Percentiles rank a stretch among this genome's conserved stretches.
Evolutionary conservation across 257 asterid species (phyloP).

Genomic region (Plantago major): DNA sequence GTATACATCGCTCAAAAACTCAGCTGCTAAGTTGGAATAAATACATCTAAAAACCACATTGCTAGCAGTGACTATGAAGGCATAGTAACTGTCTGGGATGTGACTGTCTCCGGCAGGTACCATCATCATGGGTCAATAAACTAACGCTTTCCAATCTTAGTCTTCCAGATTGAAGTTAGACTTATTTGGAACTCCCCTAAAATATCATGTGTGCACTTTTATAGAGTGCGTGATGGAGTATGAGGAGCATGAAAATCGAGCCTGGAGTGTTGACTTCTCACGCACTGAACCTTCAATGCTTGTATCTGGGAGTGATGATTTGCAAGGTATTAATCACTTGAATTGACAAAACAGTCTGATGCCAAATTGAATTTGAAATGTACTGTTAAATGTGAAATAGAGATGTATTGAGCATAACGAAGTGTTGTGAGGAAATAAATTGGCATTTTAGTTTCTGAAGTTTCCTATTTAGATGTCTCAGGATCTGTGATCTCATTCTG

Average conservation of each 20-base stretch:
- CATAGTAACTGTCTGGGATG: constrained; percentile 89
- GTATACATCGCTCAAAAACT: constrained; percentile 78
- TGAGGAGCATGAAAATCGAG: constrained; percentile 93
- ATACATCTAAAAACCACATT: constrained; percentile 56
- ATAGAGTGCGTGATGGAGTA: constrained; percentile 91
- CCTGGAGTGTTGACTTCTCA: constrained; percentile 94
- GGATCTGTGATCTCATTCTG: no score
- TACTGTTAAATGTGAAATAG: no score
- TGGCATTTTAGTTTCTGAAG: no score
- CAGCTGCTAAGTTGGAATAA: constrained; percentile 93
- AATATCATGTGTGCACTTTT: constrained; percentile 12
- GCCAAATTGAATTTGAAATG: no score
- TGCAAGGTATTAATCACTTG: constrained; percentile 61
- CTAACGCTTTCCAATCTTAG: constrained; percentile 7
- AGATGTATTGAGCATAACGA: no score
- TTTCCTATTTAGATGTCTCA: no score
- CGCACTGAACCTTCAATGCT: constrained; percentile 81
- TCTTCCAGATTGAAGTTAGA: constrained; percentile 12
- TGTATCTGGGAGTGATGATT: constrained; percentile 87
- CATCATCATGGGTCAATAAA: constrained; percentile 14
- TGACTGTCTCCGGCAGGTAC: constrained; percentile 80
- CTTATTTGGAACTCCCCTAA: constrained; percentile 11
- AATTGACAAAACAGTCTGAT: no score
- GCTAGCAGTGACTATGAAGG: constrained; percentile 97
- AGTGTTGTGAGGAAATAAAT: no score